phyloP scores from a whole-genome alignment of 2,329 filamentous ascomycete genomes.

The Stemphylium lycopersici region DNA sequence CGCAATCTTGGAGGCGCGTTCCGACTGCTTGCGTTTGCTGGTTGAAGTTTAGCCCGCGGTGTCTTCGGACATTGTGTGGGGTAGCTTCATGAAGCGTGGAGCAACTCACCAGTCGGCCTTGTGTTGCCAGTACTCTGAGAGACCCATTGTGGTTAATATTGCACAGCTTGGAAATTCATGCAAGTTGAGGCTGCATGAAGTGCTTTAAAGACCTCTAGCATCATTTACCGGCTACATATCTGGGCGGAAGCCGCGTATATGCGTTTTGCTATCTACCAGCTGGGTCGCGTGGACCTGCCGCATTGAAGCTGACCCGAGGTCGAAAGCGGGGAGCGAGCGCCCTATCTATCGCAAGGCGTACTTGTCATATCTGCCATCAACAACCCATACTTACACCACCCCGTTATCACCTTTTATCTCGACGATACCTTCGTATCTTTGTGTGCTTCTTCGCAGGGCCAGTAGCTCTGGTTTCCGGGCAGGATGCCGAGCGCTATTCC shows the following conservation, averaged over 20 bases:
- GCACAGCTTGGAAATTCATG: neutral
- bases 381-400: neutral
- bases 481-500: neutral
- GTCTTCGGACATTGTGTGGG: slow-evolving; percentile 7
- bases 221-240: slow-evolving; percentile 22
- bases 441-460: neutral
- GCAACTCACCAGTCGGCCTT: slow-evolving; percentile 69
- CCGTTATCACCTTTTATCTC: too few relatives aligned
- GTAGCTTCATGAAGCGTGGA: slow-evolving; percentile 15
- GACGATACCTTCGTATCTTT: neutral
- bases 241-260: slow-evolving; percentile 14
- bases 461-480: neutral
- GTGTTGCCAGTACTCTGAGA: slow-evolving; percentile 73
- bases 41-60: slow-evolving; percentile 18
- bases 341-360: neutral
- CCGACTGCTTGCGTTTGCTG: slow-evolving; percentile 79
- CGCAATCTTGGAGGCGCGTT: slow-evolving; percentile 73
- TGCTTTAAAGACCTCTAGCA: slow-evolving; percentile 1
- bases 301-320: slow-evolving; percentile 10
- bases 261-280: slow-evolving; percentile 11
- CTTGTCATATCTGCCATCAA: neutral
- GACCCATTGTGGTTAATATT: slow-evolving; percentile 51
- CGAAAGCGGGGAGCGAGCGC: slow-evolving; percentile 18
- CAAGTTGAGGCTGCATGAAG: neutral
- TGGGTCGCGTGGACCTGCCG: slow-evolving; percentile 15